Evolutionary conservation across 495 filamentous ascomycete genomes (phyloP), one percentile per base, ranked within the genome.

Genomic region (Aspergillus indologenus): DNA sequence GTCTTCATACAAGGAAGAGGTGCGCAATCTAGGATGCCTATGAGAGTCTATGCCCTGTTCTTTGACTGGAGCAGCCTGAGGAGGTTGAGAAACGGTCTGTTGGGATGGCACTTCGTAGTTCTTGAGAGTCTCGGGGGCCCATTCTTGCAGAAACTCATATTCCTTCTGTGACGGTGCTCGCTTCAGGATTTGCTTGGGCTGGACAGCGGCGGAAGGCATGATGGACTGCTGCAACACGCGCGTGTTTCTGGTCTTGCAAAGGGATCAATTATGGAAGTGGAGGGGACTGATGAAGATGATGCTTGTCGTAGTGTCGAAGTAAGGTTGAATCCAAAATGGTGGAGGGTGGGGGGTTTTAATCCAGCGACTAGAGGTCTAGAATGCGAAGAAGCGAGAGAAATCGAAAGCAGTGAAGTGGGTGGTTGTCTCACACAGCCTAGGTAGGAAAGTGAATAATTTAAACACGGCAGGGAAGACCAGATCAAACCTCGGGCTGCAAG

Each of bases 1-100:
- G 34, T 61, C 61, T 20, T 66, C 64, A n/a, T 53, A 66, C 7
- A 63, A 19, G 1, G 56, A 58, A 9, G 64, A 61, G 7, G 56
- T 58, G 18, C 56, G 56, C 34, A 40, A 11, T 40, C 12, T 40
- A 4, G 2, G 12, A 11, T 7, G 34, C 12, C 34, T 40, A 14
- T 8, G 34, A 14, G 2, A 6, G 12, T 4, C 2, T 15, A 40
- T 14, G 12, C 12, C 34, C 12, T 40, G 34, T 40, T 2, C 34
- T 2, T 15, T 14, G 12, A 15, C 2, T 7, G 34, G 12, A 40
- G 34, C 34, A 15, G 34, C 34, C 12, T 40, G 34, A 40, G 5
- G 34, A 14, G 40, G 29, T 15, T 22, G 57, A 44, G 3, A n/a
- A 31, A n/a, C 51, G 53, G 43, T 56, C 34, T 52, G 47, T 58